phyloP scores from a whole-genome alignment of 176 grass and related monocot genomes.

The Musa acuminata region DNA sequence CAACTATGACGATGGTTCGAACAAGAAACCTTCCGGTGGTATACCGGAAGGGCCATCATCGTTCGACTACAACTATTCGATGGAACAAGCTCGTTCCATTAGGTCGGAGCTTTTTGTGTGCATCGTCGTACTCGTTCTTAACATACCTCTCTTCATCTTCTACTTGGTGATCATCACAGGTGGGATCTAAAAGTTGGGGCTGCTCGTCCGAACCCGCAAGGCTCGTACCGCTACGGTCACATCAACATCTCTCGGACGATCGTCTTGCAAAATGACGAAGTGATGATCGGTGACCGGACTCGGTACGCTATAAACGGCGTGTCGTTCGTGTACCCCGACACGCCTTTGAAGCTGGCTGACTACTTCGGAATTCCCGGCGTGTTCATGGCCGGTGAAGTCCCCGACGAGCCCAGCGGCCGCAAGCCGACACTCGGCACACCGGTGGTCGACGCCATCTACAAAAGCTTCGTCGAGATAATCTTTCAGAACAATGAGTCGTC shows the following conservation, averaged over 20 bases:
- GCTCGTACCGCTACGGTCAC: neutral
- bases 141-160: no score
- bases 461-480: neutral
- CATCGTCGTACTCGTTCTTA: no score
- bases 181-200: neutral
- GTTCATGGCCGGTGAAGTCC: neutral
- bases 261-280: neutral
- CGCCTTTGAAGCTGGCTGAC: neutral
- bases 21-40: neutral
- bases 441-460: neutral
- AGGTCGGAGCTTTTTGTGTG: neutral
- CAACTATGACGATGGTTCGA: neutral
- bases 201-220: neutral
- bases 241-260: slow-evolving; percentile 5
- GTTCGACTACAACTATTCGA: neutral
- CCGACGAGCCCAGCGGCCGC: neutral
- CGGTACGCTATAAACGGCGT: neutral
- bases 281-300: no score
- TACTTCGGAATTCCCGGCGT: neutral
- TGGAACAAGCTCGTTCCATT: neutral
- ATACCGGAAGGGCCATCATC: neutral
- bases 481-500: neutral
- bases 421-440: neutral
- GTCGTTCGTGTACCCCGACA: neutral
- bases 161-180: neutral